Conservation (phyloP, 495 filamentous ascomycete genomes). For the Pyrenula massariospora region DNA sequence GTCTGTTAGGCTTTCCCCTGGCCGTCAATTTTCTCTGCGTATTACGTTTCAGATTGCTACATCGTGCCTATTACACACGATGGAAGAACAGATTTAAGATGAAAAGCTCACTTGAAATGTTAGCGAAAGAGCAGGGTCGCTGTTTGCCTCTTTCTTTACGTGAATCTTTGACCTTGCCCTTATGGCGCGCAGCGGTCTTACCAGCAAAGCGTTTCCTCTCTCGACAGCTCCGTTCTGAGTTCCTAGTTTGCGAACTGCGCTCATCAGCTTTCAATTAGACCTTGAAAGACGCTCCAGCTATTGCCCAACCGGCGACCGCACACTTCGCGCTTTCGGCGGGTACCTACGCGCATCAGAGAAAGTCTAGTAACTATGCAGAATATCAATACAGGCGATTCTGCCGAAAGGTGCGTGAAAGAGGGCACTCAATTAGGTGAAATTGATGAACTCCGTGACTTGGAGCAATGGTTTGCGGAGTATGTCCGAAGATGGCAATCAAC, state of each 20-base stretch:
- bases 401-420: not conserved
- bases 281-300: not conserved
- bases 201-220: not conserved
- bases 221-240: not conserved
- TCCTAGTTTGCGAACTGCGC: not conserved
- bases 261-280: not conserved
- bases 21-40: too few relatives aligned
- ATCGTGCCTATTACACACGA: not conserved
- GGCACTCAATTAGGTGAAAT: not conserved
- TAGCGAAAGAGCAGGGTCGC: not conserved
- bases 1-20: too few relatives aligned
- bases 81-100: not conserved
- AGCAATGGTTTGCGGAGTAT: not conserved
- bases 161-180: not conserved
- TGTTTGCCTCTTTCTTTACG: not conserved
- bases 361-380: too few relatives aligned
- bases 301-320: not conserved
- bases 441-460: not conserved
- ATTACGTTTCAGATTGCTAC: too few relatives aligned
- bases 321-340: not conserved
- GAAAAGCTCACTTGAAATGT: not conserved
- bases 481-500: not conserved
- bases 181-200: not conserved
- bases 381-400: not conserved
- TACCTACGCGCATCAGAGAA: not conserved